A percentile compares a stretch with the other conserved stretches of the same genome.
phyloP scores from a whole-genome alignment of 176 grass and related monocot genomes.

The Ampelocalamus luodianensis region DNA sequence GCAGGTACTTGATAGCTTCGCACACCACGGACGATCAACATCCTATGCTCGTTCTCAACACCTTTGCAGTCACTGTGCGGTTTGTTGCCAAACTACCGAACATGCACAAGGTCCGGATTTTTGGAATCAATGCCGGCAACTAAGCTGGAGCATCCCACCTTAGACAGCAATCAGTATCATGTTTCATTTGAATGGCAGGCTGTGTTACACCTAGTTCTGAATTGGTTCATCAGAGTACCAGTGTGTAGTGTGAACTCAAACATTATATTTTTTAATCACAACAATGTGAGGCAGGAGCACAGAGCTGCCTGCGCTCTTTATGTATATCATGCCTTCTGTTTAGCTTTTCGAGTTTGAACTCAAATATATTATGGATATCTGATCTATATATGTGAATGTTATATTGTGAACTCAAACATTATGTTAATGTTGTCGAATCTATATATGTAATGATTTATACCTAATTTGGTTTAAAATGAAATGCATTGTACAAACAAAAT shows the following conservation, averaged over 20 bases:
- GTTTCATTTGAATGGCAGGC: constrained; percentile 33
- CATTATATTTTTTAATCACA: no score
- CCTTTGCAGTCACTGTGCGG: constrained; percentile 55
- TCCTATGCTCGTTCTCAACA: constrained; percentile 70
- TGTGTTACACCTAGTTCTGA: constrained; percentile 35
- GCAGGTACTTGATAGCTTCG: constrained; percentile 70
- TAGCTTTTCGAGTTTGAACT: no score
- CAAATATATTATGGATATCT: no score
- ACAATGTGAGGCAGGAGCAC: no score
- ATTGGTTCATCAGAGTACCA: neutral
- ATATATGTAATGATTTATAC: no score
- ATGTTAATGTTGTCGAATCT: no score
- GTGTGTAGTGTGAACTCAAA: constrained; percentile 49
- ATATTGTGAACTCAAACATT: no score
- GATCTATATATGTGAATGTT: no score
- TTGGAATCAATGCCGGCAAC: constrained; percentile 66
- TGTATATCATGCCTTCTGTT: no score
- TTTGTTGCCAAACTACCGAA: constrained; percentile 68
- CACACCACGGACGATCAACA: constrained; percentile 63
- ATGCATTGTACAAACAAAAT: no score
- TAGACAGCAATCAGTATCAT: constrained; percentile 23
- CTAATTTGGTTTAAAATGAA: no score
- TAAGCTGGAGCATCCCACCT: constrained; percentile 6
- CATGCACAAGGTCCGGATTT: constrained; percentile 76
- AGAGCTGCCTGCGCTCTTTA: no score